Evolutionary conservation across 2,329 filamentous ascomycete genomes (phyloP), one percentile per base, ranked within the genome.

Genomic region (Sporothrix dimorphospora): DNA sequence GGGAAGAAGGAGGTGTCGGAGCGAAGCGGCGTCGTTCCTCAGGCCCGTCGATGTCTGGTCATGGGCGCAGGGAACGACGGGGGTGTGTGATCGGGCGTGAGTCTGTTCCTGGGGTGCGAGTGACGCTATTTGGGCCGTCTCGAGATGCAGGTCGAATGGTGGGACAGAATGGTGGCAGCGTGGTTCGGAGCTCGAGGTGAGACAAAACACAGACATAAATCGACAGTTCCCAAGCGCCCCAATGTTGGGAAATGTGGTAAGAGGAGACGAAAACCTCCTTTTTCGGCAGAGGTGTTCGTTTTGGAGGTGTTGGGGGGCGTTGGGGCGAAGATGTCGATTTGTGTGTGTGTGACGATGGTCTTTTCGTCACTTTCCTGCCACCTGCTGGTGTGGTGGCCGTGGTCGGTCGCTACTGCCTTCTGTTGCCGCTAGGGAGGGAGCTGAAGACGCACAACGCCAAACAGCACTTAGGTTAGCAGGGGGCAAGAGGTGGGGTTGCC

Each of bases 21-120:
- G 40, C 51, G 53, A 59, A 59, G 53, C 53, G 42, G 42, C 11
- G 51, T 70, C 67, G 61, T 68, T 70, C 67, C 71, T 72, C 71
- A 69, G 59, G 61, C 59, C 57, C 27, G n/a, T 57, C 59, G 59
- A 30, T 14, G 67, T 3, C n/a, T 40, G 40, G 27, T 57, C 71
- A 70, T 70, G 59, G 40, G 67, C n/a, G 51, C 38, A 40, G 42
- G 7, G 30, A n/a, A 45, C 19, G 57, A 61, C 21, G 24, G 19
- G 45, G 5, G 38, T 42, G 27, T 55, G 51, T 12, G 24, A 38
- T 9, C 4, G 53, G 4, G 5, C n/a, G 53, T 11, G 4, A 7
- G 27, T 34, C 9, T 30, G 8, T 49, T 49, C 14, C 38, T 65
- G 14, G 55, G 55, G 27, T 34, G 12, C 5, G 38, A 2, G n/a